Evolutionary conservation across 208 protist genomes (phyloP).

Genomic region (Leptomonas pyrrhocoris): DNA sequence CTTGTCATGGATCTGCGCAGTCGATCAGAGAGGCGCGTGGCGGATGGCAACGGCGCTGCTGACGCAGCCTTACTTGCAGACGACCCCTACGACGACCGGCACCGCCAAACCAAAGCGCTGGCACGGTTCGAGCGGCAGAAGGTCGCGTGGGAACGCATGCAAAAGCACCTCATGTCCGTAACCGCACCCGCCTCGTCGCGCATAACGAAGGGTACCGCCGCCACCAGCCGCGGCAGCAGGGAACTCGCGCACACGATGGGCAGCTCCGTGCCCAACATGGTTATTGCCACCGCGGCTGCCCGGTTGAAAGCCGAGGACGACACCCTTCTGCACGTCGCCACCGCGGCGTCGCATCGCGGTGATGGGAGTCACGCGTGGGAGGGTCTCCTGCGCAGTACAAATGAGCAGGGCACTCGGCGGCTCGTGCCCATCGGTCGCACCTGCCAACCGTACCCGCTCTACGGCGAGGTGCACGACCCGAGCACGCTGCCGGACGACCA

Average conservation of each 20-base stretch:
- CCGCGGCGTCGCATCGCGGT: constrained; percentile 26
- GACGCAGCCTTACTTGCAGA: neutral
- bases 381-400: constrained; percentile 52
- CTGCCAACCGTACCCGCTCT: constrained; percentile 75
- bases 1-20: constrained; percentile 4
- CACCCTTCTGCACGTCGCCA: constrained; percentile 46
- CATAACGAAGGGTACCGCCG: neutral
- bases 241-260: neutral
- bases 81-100: constrained; percentile 48
- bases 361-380: constrained; percentile 55
- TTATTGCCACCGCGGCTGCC: constrained; percentile 29
- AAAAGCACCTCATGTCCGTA: constrained; percentile 24
- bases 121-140: constrained; percentile 69
- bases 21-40: neutral
- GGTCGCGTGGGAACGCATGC: constrained; percentile 57
- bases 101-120: constrained; percentile 74
- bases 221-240: neutral
- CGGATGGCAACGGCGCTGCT: neutral
- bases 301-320: constrained; percentile 65
- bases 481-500: constrained; percentile 39
- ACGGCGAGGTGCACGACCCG: constrained; percentile 52
- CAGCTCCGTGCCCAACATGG: constrained; percentile 45
- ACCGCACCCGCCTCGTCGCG: constrained; percentile 5
- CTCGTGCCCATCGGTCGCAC: constrained; percentile 70
- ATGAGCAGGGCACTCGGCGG: constrained; percentile 34